phyloP scores from a whole-genome alignment of 805 yeast genomes.

The Debaryomyces tyrocola region DNA sequence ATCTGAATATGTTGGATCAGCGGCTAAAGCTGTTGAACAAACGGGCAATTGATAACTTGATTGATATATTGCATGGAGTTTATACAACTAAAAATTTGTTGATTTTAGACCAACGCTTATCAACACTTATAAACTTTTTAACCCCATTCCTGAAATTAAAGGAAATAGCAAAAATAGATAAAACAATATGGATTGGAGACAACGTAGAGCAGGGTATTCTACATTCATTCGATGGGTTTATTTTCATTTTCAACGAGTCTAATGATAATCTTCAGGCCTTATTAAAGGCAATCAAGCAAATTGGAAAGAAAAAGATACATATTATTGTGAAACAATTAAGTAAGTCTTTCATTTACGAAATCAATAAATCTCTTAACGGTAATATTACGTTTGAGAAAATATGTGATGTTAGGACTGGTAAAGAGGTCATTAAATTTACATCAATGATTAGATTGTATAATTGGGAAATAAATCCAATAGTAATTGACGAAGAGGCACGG shows the following conservation, averaged over 20 bases:
- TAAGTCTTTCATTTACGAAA: conserved; percentile 30
- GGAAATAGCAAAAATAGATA: conserved; percentile 48
- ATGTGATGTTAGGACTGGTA: background rate
- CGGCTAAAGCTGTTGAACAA: conserved; percentile 9
- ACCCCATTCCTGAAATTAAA: conserved; percentile 57
- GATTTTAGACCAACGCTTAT: conserved; percentile 46
- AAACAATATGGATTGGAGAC: conserved; percentile 47
- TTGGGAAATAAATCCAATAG: conserved; percentile 48
- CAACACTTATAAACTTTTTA: conserved; percentile 51
- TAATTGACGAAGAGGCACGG: conserved; percentile 35
- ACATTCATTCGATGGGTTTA: conserved; percentile 15
- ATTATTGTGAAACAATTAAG: conserved; percentile 39
- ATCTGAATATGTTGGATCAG: background rate
- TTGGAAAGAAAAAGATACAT: conserved; percentile 12
- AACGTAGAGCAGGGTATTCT: conserved; percentile 9
- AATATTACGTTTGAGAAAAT: conserved; percentile 10
- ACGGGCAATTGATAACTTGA: conserved; percentile 18
- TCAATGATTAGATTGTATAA: conserved; percentile 42
- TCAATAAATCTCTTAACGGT: conserved; percentile 23
- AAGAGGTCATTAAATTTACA: conserved; percentile 21
- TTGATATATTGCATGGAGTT: conserved; percentile 19
- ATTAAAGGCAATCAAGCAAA: conserved; percentile 5
- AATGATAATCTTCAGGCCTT: conserved; percentile 11
- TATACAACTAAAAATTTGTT: conserved; percentile 29
- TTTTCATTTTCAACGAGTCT: conserved; percentile 14